A percentile compares a stretch with the other conserved stretches of the same genome.
Conservation (phyloP, 176 grass and related monocot genomes). For the Cenchrus fungigraminus region DNA sequence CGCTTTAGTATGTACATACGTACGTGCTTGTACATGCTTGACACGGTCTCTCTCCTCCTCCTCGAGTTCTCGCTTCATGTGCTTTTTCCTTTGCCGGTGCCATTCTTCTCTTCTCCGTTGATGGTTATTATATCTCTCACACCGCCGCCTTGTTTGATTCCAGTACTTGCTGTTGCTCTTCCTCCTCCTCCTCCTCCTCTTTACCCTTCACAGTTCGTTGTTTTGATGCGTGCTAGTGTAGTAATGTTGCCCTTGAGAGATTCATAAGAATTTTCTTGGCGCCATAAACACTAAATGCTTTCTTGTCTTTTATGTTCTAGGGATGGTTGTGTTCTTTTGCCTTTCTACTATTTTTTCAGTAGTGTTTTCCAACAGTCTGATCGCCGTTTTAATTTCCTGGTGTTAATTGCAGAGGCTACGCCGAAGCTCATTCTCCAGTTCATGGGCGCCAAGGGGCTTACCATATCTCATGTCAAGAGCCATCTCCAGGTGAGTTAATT, state of each 20-base stretch:
- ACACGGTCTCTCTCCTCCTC: not conserved
- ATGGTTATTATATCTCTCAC: not conserved
- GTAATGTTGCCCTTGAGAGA: not conserved
- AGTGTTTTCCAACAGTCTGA: not conserved
- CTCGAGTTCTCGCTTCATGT: not conserved
- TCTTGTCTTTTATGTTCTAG: slow-evolving; percentile 14
- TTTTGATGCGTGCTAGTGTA: not conserved
- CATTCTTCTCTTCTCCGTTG: not conserved
- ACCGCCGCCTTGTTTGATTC: not conserved
- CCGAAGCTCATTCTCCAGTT: slow-evolving; percentile 83
- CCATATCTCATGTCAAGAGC: slow-evolving; percentile 98
- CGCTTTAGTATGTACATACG: not conserved
- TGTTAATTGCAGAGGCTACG: slow-evolving; percentile 67
- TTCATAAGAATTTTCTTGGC: not conserved
- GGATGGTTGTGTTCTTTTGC: not conserved
- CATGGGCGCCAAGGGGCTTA: slow-evolving; percentile 80
- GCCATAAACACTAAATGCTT: slow-evolving; percentile 1
- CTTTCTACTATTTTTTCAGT: not conserved
- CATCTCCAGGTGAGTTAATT: slow-evolving; percentile 74
- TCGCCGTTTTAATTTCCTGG: not conserved
- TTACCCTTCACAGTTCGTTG: not conserved
- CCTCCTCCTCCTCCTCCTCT: not conserved
- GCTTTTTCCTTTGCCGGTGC: not conserved
- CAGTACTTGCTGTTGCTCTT: not conserved
- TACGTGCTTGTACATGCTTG: not conserved